A percentile compares a stretch with the other conserved stretches of the same genome.
phyloP scores from a whole-genome alignment of 1,284 basidiomycete species.

The Sanghuangporus sanghuang region DNA sequence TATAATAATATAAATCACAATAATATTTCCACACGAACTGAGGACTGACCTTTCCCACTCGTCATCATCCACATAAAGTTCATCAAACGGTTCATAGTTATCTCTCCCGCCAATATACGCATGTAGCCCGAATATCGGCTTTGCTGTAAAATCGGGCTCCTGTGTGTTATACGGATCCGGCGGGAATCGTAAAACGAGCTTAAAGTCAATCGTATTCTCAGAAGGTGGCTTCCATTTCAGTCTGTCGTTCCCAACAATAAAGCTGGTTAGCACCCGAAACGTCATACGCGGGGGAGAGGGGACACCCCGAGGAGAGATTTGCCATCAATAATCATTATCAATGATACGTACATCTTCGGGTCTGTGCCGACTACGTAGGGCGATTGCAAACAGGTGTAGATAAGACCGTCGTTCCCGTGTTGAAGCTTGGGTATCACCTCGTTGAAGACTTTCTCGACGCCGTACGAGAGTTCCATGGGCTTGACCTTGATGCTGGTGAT shows the following conservation, averaged over 20 bases:
- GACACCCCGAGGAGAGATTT: neutral
- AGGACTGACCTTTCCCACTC: slow-evolving; percentile 86
- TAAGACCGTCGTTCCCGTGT: slow-evolving; percentile 94
- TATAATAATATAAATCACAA: neutral
- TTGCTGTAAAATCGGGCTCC: slow-evolving; percentile 76
- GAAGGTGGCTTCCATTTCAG: slow-evolving; percentile 99
- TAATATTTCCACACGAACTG: neutral
- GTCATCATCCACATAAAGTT: slow-evolving; percentile 80
- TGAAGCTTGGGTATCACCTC: slow-evolving; percentile 84
- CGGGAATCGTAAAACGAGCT: slow-evolving; percentile 89
- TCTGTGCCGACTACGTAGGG: slow-evolving; percentile 91
- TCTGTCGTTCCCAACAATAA: slow-evolving; percentile 27
- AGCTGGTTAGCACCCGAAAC: neutral
- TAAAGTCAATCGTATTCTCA: slow-evolving; percentile 98
- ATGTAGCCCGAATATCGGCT: slow-evolving; percentile 83
- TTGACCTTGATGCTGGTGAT: slow-evolving; percentile 76
- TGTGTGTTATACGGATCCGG: slow-evolving; percentile 46
- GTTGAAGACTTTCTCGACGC: slow-evolving; percentile 79
- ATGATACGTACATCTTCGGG: slow-evolving; percentile 64
- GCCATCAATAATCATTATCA: neutral
- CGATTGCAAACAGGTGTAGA: slow-evolving; percentile 90
- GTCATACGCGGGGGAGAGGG: neutral
- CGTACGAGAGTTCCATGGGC: slow-evolving; percentile 85
- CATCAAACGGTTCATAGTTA: slow-evolving; percentile 83
- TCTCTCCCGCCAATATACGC: slow-evolving; percentile 71